Evolutionary conservation across 2,329 filamentous ascomycete genomes (phyloP), one percentile per base, ranked within the genome.

Genomic region (Tolypocladium ophioglossoides): DNA sequence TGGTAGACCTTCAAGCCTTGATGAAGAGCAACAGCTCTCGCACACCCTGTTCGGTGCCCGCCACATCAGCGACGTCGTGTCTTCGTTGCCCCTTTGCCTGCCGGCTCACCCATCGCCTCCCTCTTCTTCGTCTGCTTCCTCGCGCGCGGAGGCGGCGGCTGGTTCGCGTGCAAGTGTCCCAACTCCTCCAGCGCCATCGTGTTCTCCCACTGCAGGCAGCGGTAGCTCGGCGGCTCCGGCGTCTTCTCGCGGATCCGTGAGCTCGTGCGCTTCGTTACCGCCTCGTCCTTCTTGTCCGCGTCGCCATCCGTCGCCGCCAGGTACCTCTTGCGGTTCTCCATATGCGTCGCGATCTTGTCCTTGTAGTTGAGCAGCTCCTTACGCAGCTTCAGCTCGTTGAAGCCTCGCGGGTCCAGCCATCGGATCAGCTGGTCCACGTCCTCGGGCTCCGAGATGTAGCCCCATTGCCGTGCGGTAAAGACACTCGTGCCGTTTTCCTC

Each of bases 401-500:
- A 78, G 1, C 94, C 94, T 18, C 89, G 86, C 14, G 85, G 80
- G 64, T 99, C 92, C 5, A 99, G 79, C 91, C 94, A 99, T 52
- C 80, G 80, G 57, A 97, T 83, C 20, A 99, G 78, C 52, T 80
- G 80, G 57, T 94, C 88, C 6, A 99, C 72, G 39, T 88, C 80
- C 50, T 86, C 83, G 0, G 89, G 83, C 12, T 94, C 87, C 39
- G 92, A 88, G 62, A 90, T 91, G 71, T 89, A 99, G 12, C 88
- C 94, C 91, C 94, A 99, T 68, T 97, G 87, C 14, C 75, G 73
- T 2, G 92, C 89, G 52, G 79, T 85, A 56, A 80, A 83, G 3
- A 97, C 82, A 62, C 85, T 87, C 0, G 90, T 95, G 0, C 78
- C 70, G 7, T 91, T 91, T 72, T 99, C 94, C 68, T 99, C 94